phyloP scores from a whole-genome alignment of 1,284 basidiomycete species.

The Cutaneotrichosporon sp. region DNA sequence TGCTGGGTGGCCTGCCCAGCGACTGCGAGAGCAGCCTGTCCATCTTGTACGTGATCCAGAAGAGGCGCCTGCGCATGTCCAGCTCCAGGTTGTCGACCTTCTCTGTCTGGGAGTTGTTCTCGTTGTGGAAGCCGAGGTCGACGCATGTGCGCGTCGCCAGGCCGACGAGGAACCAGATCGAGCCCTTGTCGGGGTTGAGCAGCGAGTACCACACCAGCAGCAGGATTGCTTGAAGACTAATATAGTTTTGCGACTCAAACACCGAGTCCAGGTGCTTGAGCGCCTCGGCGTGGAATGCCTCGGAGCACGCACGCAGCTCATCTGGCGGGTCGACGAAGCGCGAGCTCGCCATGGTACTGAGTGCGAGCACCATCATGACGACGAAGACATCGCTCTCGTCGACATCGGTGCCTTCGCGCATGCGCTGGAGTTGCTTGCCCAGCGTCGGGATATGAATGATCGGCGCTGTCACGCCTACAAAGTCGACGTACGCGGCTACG shows the following conservation, averaged over 20 bases:
- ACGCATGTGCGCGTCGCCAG: conserved; percentile 49
- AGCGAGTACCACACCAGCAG: conserved; percentile 49
- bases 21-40: conserved; percentile 47
- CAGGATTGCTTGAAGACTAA: conserved; percentile 49
- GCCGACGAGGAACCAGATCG: conserved; percentile 50
- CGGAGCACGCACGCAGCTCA: conserved; percentile 49
- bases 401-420: conserved; percentile 39
- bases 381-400: conserved; percentile 49
- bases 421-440: conserved; percentile 43
- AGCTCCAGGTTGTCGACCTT: conserved; percentile 47
- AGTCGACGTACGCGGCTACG: conserved; percentile 50
- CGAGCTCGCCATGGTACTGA: conserved; percentile 50
- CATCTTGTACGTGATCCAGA: conserved; percentile 50
- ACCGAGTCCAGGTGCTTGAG: conserved; percentile 50
- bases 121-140: conserved; percentile 50
- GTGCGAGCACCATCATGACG: conserved; percentile 50
- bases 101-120: conserved; percentile 43
- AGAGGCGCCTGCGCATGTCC: conserved; percentile 48
- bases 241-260: conserved; percentile 47
- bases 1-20: conserved; percentile 48
- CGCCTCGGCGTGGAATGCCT: conserved; percentile 50
- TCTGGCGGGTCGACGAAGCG: conserved; percentile 49
- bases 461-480: conserved; percentile 49
- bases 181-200: conserved; percentile 49
- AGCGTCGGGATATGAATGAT: conserved; percentile 50